Evolutionary conservation across 163 green algal genomes (phyloP), one percentile per base, ranked within the genome.

Genomic region (Chlamydomonas reinhardtii): DNA sequence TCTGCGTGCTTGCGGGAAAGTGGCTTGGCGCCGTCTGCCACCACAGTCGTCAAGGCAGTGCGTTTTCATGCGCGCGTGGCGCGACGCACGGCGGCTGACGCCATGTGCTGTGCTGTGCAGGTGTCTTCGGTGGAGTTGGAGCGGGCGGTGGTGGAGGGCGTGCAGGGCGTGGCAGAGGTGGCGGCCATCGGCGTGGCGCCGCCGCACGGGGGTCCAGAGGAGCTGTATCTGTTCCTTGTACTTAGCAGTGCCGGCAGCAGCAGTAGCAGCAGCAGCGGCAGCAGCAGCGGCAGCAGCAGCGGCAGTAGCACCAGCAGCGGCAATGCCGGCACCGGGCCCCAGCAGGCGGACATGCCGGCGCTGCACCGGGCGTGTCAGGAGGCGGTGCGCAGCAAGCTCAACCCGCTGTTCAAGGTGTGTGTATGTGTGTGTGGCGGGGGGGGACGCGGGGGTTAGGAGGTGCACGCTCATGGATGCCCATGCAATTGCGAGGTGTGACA

Each of bases 381-480:
- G 16, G 97, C 95, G 27, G 85, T 99, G 17, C 86, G 93, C 16
- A 25, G 35, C 32, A 72, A 91, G 25, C 90, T 99, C 17, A 98
- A 98, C 82, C 97, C 97, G 4, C 91, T 99, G 56, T 99, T 99
- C 91, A 97, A 96, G 91, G 94, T 98, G 61, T 22, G 89, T 34
- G 15, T 17, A 34, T 8, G 48, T 22, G 15, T 11, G 29, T 25
- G 0, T 31, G 71, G 24, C 3, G 66, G 25, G 20, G 31, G 5
- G 9, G 62, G 34, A 11, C 27, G 12, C 27, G n/a, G 56, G 35
- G 61, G 25, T n/a, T 17, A 54, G 31, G n/a, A 35, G 34, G 39
- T 35, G 72, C 5, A 37, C 4, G 48, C 39, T 48, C 39, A 48
- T 8, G 24, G 72, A 39, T 24, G 17, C 19, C 9, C 19, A n/a